Base-by-base conservation (phyloP, 2,329 filamentous ascomycete species). In the Nemania serpens region DNA sequence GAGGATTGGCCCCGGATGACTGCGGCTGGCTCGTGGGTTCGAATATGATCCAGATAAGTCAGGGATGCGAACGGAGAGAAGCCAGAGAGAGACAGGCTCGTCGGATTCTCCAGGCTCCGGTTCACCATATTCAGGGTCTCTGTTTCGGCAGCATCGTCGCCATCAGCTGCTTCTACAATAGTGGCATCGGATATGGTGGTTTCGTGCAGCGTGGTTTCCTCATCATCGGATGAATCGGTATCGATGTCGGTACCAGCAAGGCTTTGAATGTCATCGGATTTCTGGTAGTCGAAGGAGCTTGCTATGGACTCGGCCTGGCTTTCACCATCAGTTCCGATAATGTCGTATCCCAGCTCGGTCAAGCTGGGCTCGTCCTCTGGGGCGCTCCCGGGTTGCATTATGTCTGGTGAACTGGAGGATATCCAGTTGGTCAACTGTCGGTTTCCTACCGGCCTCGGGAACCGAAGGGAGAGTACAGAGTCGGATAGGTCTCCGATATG, bases 391-490 rank as follows among this genome's bases (percentile, higher is more conserved):
- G 78, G 74, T 65, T 77, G 78, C 81, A 85, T 84, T 64, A 86
- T 84, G 74, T 84, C 80, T 54, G 82, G 82, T 33, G 83, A 79
- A 68, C 83, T 86, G 55, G 79, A 81, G 6, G 82, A 84, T 50
- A 87, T 77, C 84, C 84, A 87, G 77, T 83, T 82, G 68, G 84
- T 84, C 42, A 87, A 81, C 51, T 79, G 77, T 57, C 78, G 78
- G 65, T 81, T 86, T 55, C 82, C 84, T 69, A 81, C 78, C 0
- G 84, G 84, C 45, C 76, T 78, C 57, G 84, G 84, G 58, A 87
- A 87, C 59, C 83, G 81, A 47, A 87, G 78, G 29, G 77, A 78
- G 4, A 82, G 82, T 54, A 81, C 77, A 45, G 82, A 74, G 61
- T 68, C 67, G 56, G 69, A 66, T 18, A 71, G 66, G 29, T 70